Base-by-base conservation (phyloP, 768 basidiomycete species). In the Tylopilus intermedius region DNA sequence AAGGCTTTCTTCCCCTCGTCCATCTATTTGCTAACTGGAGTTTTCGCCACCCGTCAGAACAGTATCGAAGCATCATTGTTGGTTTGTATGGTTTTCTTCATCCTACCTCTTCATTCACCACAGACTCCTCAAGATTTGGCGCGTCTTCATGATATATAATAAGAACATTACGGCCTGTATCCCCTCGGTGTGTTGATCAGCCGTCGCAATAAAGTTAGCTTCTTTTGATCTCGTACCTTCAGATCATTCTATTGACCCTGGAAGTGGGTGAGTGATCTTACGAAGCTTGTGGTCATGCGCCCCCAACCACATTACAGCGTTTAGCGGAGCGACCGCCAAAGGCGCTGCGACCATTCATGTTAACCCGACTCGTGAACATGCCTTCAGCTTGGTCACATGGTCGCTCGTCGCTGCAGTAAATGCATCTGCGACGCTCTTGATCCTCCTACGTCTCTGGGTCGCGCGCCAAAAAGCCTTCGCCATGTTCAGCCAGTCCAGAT, bases 81-180 rank as follows among this genome's bases (percentile, higher is more conserved):
- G 47, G 63, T 66, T 5, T 0, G 61, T 60, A 5, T 24, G 8
- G 13, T 27, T n/a, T 5, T 21, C 45, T 18, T 41, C 24, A 2
- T 33, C n/a, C 5, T 26, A 1, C 11, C 5, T 3, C 29, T 35
- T 5, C 33, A 27, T 50, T 62, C 37, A 49, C 32, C 2, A n/a
- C 14, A 14, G 7, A 27, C 8, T 6, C 45, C 22, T 7, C 22
- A 33, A 61, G 63, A 62, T 64, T 10, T 67, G 63, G 63, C 66
- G 65, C 26, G 45, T 64, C 9, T 64, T 42, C 42, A 10, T 64
- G 1, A 4, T 65, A 8, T 64, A 57, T 6, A 47, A 33, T 38
- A 15, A 50, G 11, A 51, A 49, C 27, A 24, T 66, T 38, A 47
- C 21, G 39, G 27, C 55, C 13, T 65, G 65, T 30, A 47, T 65